Evolutionary conservation across 768 basidiomycete genomes (phyloP).

Genomic region (Rhizopogon rudus): DNA sequence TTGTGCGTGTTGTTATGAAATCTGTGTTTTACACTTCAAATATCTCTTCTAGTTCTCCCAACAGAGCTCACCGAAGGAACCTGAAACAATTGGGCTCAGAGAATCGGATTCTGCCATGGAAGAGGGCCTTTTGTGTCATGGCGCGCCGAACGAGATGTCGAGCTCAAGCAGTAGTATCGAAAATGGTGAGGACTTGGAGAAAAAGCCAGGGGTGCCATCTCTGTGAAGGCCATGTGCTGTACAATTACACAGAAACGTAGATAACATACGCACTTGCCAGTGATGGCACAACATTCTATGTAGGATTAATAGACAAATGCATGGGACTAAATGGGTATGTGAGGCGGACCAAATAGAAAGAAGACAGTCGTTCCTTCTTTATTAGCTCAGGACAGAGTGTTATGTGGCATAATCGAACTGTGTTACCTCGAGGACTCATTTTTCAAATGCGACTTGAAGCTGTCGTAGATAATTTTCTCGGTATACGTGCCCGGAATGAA

Average conservation of each 20-base stretch:
- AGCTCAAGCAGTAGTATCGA: background rate
- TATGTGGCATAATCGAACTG: slow-evolving; percentile 28
- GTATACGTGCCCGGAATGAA: slow-evolving; percentile 82
- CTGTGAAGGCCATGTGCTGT: background rate
- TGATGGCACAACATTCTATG: no score
- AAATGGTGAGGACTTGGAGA: background rate
- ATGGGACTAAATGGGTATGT: no score
- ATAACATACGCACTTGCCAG: no score
- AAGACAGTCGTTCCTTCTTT: no score
- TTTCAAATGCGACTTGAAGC: slow-evolving; percentile 31
- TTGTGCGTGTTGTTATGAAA: background rate
- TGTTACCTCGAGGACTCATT: slow-evolving; percentile 1
- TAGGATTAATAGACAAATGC: no score
- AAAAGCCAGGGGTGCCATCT: background rate
- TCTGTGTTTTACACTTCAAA: background rate
- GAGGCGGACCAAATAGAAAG: no score
- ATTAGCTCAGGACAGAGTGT: slow-evolving; percentile 13
- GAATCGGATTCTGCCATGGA: background rate
- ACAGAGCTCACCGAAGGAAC: background rate
- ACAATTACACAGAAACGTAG: no score
- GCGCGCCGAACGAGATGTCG: background rate
- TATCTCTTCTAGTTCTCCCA: background rate
- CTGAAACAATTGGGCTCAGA: background rate
- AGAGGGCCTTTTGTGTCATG: slow-evolving; percentile 1
- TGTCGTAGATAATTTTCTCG: slow-evolving; percentile 72